These are phyloP conservation scores for Starmerella stigmatis DNA, from an alignment of 805 yeast species.

Conservation along the genomic window DNA sequence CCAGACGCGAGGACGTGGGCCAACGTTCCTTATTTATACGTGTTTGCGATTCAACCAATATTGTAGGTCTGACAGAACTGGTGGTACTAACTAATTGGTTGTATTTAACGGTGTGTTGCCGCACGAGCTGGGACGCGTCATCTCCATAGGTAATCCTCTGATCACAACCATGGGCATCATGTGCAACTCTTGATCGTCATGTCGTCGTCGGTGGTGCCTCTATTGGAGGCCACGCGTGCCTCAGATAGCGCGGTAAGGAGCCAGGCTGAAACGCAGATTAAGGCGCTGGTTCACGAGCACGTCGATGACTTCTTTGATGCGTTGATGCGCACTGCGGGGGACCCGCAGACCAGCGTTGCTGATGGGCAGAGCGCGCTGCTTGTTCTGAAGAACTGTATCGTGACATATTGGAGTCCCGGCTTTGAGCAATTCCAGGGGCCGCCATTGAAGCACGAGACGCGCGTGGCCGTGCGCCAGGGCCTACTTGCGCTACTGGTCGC, in stretches of 20 bases:
- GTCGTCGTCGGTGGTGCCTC: constrained; percentile 7
- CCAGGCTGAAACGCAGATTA: constrained; percentile 14
- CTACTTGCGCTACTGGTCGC: constrained; percentile 43
- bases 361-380: constrained; percentile 41
- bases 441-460: constrained; percentile 45
- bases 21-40: too few species aligned
- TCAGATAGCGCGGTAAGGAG: constrained; percentile 8
- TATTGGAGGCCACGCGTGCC: constrained; percentile 18
- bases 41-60: too few species aligned
- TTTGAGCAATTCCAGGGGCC: constrained; percentile 66
- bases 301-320: constrained; percentile 17
- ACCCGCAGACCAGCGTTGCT: constrained; percentile 33
- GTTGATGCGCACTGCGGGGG: constrained; percentile 14
- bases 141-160: too few species aligned
- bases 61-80: too few species aligned
- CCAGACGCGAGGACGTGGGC: too few species aligned
- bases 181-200: constrained; percentile 6
- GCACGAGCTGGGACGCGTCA: too few species aligned
- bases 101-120: too few species aligned
- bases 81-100: too few species aligned
- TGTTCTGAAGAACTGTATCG: constrained; percentile 56
- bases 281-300: neutral
- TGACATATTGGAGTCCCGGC: constrained; percentile 73
- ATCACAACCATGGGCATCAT: neutral
- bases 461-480: constrained; percentile 40